Evolutionary conservation across 805 yeast genomes (phyloP).

Genomic region (Yarrowia phangngaensis): DNA sequence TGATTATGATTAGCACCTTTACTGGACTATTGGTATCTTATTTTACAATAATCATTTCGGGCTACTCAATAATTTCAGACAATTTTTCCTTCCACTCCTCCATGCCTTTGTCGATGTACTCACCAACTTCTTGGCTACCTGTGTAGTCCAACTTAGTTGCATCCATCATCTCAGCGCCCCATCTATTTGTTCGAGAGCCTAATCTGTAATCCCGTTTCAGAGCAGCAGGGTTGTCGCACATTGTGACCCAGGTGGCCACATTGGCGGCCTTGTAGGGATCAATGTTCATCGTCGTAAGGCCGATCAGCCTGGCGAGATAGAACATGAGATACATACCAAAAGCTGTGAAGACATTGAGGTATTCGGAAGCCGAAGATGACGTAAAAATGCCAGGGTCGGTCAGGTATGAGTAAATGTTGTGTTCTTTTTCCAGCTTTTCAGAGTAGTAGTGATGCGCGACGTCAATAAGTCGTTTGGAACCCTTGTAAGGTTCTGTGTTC

Average conservation of each 20-base stretch:
- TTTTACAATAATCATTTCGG: too few species aligned
- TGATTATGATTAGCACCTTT: too few species aligned
- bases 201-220: slow-evolving; percentile 52
- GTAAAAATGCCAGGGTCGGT: slow-evolving; percentile 94
- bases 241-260: slow-evolving; percentile 70
- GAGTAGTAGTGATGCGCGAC: slow-evolving; percentile 72
- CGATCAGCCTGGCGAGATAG: slow-evolving; percentile 73
- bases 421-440: slow-evolving; percentile 44
- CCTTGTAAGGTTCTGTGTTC: slow-evolving; percentile 75
- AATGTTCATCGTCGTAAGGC: slow-evolving; percentile 86
- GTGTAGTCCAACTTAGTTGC: slow-evolving; percentile 38
- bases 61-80: slow-evolving; percentile 61
- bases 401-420: slow-evolving; percentile 66
- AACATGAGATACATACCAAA: slow-evolving; percentile 83
- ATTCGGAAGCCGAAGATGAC: slow-evolving; percentile 68
- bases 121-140: slow-evolving; percentile 64
- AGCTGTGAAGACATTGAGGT: slow-evolving; percentile 69
- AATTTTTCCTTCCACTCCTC: slow-evolving; percentile 71
- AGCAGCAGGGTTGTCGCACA: slow-evolving; percentile 49
- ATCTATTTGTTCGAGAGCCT: slow-evolving; percentile 67
- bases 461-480: slow-evolving; percentile 84
- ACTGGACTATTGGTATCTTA: too few species aligned
- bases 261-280: slow-evolving; percentile 87
- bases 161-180: slow-evolving; percentile 63
- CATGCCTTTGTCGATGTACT: slow-evolving; percentile 55